These are phyloP conservation scores for Sisymbrium altissimum DNA, from an alignment of 345 rosid genomes.

Conservation along the genomic window DNA sequence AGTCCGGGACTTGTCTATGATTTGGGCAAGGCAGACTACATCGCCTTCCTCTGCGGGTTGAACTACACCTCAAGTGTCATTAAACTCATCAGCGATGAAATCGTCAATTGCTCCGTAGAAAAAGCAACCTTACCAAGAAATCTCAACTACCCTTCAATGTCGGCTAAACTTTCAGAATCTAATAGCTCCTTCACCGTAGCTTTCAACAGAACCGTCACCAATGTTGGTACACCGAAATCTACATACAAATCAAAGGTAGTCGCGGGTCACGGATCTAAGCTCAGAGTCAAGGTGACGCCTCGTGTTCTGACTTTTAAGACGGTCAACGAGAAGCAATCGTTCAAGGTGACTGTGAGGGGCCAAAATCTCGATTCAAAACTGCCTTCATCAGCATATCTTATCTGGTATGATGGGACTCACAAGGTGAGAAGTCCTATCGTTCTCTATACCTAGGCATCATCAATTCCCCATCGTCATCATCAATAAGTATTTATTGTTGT, in stretches of 20 bases:
- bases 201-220: slow-evolving; percentile 51
- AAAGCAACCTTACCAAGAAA: not conserved
- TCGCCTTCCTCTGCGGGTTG: slow-evolving; percentile 26
- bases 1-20: slow-evolving; percentile 40
- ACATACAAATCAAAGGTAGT: slow-evolving; percentile 39
- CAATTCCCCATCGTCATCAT: too few relatives aligned
- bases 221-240: slow-evolving; percentile 44
- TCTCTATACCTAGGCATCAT: too few relatives aligned
- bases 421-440: slow-evolving; percentile 32
- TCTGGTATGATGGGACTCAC: slow-evolving; percentile 37
- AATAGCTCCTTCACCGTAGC: slow-evolving; percentile 9
- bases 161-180: not conserved
- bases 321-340: slow-evolving; percentile 39
- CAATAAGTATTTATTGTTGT: not conserved
- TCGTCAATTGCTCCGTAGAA: slow-evolving; percentile 30
- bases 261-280: not conserved
- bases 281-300: slow-evolving; percentile 39
- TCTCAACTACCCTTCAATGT: slow-evolving; percentile 22
- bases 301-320: slow-evolving; percentile 37
- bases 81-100: slow-evolving; percentile 29
- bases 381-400: slow-evolving; percentile 25
- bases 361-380: not conserved
- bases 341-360: slow-evolving; percentile 34
- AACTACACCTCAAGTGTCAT: not conserved
- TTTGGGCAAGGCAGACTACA: slow-evolving; percentile 16